Evolutionary conservation across 1,284 basidiomycete genomes (phyloP), one percentile per base, ranked within the genome.

Genomic region (Cryptococcus sp.): DNA sequence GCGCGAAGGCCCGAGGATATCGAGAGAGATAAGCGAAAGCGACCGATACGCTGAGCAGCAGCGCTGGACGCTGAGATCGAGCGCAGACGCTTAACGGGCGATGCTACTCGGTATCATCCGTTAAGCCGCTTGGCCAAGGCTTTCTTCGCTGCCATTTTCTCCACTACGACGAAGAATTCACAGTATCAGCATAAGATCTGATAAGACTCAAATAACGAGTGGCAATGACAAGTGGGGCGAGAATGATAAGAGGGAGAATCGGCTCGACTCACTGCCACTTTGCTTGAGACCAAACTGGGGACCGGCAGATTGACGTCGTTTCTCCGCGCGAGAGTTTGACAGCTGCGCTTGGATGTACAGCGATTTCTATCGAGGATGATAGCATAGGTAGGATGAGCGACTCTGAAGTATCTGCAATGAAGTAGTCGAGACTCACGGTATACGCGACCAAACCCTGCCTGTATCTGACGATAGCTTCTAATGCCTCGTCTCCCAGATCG

Each of bases 61-160:
- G 39, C 17, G 23, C 44, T 15, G 39, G 35, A n/a, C 25, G 8
- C 46, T 5, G 11, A 4, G 10, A 15, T 8, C n/a, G 50, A 52
- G n/a, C 10, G 23, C 13, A 22, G 27, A 38, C 46, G 23, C 23
- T 2, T 8, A 16, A n/a, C 20, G 19, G 41, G 23, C 27, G 25
- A 22, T 35, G 17, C 22, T 7, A 11, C 27, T 5, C 10, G 46
- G n/a, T 4, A 23, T 53, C 49, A 61, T 48, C 51, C 55, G 35
- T 61, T 61, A 3, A 61, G 56, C 10, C 47, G 48, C 25, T 49
- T 53, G 22, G 65, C 62, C 5, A 67, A 45, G 1, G 65, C 65
- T 53, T 64, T 64, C 56, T 67, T 64, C 23, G 62, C 65, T 13
- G 60, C 57, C 53, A 64, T 59, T 49, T 53, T 57, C 38, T 67